Percentiles rank a stretch among this genome's conserved stretches.
Conservation (phyloP, 176 grass and related monocot genomes). For the Secale cereale region DNA sequence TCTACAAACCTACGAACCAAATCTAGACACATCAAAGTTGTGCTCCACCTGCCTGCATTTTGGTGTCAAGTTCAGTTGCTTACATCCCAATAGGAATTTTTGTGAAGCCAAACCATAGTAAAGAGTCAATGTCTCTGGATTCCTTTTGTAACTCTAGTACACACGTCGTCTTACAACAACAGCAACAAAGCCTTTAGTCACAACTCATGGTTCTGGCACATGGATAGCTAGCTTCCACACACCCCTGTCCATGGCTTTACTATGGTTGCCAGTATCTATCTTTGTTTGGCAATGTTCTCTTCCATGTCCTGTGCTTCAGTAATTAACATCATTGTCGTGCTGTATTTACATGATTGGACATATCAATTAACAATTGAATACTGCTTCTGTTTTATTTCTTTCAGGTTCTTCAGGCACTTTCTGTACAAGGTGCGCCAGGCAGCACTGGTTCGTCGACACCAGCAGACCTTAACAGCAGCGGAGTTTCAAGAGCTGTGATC, state of each 20-base stretch:
- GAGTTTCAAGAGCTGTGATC: conserved; percentile 70
- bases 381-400: conserved; percentile 26
- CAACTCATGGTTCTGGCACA: no score
- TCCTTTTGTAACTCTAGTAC: not conserved
- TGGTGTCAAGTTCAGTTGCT: not conserved
- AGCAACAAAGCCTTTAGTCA: no score
- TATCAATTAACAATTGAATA: conserved; percentile 3
- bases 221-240: no score
- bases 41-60: not conserved
- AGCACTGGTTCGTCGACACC: conserved; percentile 37
- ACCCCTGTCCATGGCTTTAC: not conserved
- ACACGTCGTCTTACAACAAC: not conserved
- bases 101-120: not conserved
- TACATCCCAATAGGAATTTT: not conserved
- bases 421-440: conserved; percentile 62
- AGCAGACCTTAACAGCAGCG: conserved; percentile 67
- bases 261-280: not conserved
- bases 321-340: not conserved
- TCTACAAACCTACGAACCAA: not conserved
- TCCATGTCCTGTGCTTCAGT: not conserved
- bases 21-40: not conserved
- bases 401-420: conserved; percentile 92
- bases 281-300: conserved; percentile 16
- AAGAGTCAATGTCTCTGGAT: not conserved
- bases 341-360: not conserved